Evolutionary conservation across 306 rosid species (phyloP).

Genomic region (Quercus rubra): DNA sequence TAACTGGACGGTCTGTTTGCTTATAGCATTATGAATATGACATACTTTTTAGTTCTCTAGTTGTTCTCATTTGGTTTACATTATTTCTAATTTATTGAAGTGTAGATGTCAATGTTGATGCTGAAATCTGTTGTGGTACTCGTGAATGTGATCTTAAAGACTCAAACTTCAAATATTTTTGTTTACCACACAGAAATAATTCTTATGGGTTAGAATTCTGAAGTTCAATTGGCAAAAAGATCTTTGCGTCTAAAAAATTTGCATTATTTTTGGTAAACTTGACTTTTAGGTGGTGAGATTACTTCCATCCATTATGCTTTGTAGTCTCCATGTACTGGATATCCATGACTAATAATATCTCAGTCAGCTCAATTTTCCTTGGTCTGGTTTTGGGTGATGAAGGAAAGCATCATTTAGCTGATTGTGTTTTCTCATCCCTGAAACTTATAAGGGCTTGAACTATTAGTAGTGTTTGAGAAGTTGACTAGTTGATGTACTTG

Average conservation of each 20-base stretch:
- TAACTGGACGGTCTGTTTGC: too few species aligned
- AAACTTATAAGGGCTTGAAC: neutral
- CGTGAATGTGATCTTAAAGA: neutral
- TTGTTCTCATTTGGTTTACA: neutral
- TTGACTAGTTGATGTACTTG: neutral
- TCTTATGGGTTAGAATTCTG: too few species aligned
- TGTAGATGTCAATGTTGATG: neutral
- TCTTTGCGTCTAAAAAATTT: too few species aligned
- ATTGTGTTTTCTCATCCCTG: neutral
- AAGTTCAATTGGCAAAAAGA: too few species aligned
- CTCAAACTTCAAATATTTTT: neutral
- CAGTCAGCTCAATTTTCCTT: neutral
- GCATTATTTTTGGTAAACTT: too few species aligned
- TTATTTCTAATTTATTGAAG: neutral
- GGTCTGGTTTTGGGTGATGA: neutral
- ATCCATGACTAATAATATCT: too few species aligned
- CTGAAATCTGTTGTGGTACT: neutral
- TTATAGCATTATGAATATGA: too few species aligned
- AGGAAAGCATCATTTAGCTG: neutral
- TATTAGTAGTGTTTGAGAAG: neutral
- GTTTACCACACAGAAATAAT: neutral
- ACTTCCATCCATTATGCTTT: too few species aligned
- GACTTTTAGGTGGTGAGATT: too few species aligned
- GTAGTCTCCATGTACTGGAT: too few species aligned
- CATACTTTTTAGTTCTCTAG: too few species aligned